phyloP scores from a whole-genome alignment of 352 stramenopile species.

The Globisporangium abappressorium region DNA sequence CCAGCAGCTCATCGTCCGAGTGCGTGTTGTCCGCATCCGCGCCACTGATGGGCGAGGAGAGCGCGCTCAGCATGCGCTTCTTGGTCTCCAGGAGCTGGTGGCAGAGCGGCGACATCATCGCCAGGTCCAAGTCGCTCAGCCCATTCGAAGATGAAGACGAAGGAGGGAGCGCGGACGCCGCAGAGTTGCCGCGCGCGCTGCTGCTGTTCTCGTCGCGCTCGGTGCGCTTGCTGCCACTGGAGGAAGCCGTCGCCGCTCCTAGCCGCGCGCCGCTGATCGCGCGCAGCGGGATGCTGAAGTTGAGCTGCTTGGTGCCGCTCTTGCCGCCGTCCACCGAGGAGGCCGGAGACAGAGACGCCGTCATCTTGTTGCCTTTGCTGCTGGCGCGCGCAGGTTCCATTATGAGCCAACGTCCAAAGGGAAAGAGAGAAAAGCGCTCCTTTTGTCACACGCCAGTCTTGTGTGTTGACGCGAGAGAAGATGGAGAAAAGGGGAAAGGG shows the following conservation, averaged over 20 bases:
- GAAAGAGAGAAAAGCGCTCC: background rate
- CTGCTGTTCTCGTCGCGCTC: constrained; percentile 6
- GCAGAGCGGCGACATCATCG: constrained; percentile 30
- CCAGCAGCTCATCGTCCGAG: constrained; percentile 41
- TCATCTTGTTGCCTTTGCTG: background rate
- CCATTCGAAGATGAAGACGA: background rate
- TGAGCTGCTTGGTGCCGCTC: constrained; percentile 6
- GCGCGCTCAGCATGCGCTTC: constrained; percentile 40
- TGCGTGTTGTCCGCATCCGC: constrained; percentile 32
- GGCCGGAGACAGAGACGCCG: background rate
- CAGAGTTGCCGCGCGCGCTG: constrained; percentile 2
- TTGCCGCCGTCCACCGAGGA: background rate
- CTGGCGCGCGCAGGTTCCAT: background rate
- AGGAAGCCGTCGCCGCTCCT: background rate
- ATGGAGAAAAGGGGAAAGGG: background rate
- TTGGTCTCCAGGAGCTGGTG: constrained; percentile 41
- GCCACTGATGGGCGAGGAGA: constrained; percentile 7
- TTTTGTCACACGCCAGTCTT: background rate
- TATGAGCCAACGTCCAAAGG: background rate
- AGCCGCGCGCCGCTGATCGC: constrained; percentile 3
- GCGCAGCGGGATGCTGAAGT: constrained; percentile 17
- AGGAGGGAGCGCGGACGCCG: background rate
- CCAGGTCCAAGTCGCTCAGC: constrained; percentile 17
- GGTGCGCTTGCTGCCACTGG: constrained; percentile 6
- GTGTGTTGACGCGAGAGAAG: background rate